phyloP scores from a whole-genome alignment of 768 basidiomycete genomes.

The Boletus sensibilis region DNA sequence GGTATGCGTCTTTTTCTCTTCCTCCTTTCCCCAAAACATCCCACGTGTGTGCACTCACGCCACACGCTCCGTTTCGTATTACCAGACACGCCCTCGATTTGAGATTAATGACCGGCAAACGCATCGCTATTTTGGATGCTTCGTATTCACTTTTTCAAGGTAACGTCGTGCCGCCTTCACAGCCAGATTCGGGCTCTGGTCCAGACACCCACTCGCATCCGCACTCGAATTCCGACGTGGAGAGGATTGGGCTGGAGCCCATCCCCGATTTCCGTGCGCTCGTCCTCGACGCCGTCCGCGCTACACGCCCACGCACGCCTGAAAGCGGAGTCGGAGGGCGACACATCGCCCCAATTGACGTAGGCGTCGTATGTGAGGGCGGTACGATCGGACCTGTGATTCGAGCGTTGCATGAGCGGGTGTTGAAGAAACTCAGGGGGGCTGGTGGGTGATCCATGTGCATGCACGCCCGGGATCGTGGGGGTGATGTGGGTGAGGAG shows the following conservation, averaged over 20 bases:
- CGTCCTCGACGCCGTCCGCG: slow-evolving; percentile 48
- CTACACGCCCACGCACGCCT: slow-evolving; percentile 11
- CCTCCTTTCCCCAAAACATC: not conserved
- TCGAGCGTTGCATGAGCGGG: slow-evolving; percentile 49
- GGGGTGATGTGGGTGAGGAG: not conserved
- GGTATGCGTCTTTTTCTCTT: slow-evolving; percentile 38
- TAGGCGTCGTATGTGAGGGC: slow-evolving; percentile 63
- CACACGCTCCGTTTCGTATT: not conserved
- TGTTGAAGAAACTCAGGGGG: slow-evolving; percentile 33
- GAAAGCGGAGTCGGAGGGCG: slow-evolving; percentile 21
- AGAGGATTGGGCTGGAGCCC: slow-evolving; percentile 46
- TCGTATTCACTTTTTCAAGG: slow-evolving; percentile 55
- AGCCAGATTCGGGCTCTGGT: not conserved
- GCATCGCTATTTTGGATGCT: slow-evolving; percentile 72
- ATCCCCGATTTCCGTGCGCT: slow-evolving; percentile 60
- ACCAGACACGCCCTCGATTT: slow-evolving; percentile 76
- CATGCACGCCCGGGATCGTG: not conserved
- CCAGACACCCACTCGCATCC: not conserved
- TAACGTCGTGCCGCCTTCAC: not conserved
- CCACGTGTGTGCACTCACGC: not conserved
- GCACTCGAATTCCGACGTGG: not conserved
- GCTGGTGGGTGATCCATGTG: slow-evolving; percentile 11
- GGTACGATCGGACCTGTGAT: slow-evolving; percentile 45
- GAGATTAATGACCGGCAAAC: slow-evolving; percentile 64
- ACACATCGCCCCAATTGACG: slow-evolving; percentile 54